A percentile compares a stretch with the other conserved stretches of the same genome.
phyloP scores from a whole-genome alignment of 192 early-diverging fungal genomes.

The Backusella westeae region DNA sequence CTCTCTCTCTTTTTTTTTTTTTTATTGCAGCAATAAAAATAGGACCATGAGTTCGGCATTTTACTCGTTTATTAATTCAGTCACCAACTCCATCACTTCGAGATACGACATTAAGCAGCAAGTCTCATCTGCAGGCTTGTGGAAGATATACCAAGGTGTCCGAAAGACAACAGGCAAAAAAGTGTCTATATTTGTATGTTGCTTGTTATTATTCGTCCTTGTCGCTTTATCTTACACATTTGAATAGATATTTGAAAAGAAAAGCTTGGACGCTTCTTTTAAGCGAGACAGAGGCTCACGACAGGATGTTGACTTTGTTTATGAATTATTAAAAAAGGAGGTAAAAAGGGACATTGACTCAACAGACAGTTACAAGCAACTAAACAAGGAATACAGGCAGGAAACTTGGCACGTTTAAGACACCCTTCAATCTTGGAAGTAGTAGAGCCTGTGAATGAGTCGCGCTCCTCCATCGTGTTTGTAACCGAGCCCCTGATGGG shows the following conservation, averaged over 20 bases:
- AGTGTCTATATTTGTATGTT: constrained; percentile 68
- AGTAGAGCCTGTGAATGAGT: constrained; percentile 70
- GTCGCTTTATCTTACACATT: neutral
- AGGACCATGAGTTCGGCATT: constrained; percentile 35
- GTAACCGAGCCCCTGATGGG: constrained; percentile 72
- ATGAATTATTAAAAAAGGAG: constrained; percentile 60
- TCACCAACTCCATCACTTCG: constrained; percentile 37
- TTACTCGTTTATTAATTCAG: constrained; percentile 36
- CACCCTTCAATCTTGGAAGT: constrained; percentile 79
- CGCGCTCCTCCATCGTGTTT: constrained; percentile 65
- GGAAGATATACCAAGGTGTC: constrained; percentile 65
- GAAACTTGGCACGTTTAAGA: constrained; percentile 67
- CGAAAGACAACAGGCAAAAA: constrained; percentile 56
- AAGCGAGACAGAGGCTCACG: constrained; percentile 48
- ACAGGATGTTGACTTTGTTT: constrained; percentile 48
- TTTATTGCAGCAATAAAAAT: neutral
- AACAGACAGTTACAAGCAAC: neutral
- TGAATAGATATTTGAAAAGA: constrained; percentile 68
- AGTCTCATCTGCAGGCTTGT: constrained; percentile 62
- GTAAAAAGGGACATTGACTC: constrained; percentile 28
- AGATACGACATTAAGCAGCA: constrained; percentile 47
- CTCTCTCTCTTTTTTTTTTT: neutral
- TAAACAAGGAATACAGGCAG: constrained; percentile 33
- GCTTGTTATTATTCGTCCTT: neutral
- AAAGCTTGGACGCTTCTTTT: constrained; percentile 53